Percentiles rank a stretch among this genome's conserved stretches.
Evolutionary conservation across 768 basidiomycete genomes (phyloP).

Genomic region (Leucocoprinus birnbaumii): DNA sequence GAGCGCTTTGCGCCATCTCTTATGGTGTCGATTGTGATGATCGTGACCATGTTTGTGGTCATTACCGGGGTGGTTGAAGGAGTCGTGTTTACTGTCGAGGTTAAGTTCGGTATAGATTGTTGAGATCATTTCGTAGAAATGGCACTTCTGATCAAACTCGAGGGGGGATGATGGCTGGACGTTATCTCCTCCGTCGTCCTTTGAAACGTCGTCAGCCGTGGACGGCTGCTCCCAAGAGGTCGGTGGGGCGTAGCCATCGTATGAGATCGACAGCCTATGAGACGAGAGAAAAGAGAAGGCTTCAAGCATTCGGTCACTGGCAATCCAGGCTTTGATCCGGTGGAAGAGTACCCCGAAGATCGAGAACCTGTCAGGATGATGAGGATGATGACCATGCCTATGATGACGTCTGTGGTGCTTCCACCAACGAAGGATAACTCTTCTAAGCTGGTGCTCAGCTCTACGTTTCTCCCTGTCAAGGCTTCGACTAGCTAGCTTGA

Average conservation of each 20-base stretch:
- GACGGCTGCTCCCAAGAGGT: too few species aligned
- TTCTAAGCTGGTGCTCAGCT: slow-evolving; percentile 47
- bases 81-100: neutral
- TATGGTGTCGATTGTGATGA: neutral
- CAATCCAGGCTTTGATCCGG: neutral
- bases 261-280: too few species aligned
- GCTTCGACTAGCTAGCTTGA: slow-evolving; percentile 46
- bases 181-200: too few species aligned
- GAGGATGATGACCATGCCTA: neutral
- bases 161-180: too few species aligned
- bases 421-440: slow-evolving; percentile 31
- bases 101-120: neutral
- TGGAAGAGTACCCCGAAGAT: neutral
- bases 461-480: slow-evolving; percentile 56
- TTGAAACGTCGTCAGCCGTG: too few species aligned
- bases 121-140: too few species aligned
- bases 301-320: neutral
- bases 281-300: too few species aligned
- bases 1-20: slow-evolving; percentile 24
- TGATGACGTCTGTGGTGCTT: slow-evolving; percentile 16
- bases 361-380: neutral
- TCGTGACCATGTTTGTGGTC: slow-evolving; percentile 9
- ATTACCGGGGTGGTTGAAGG: neutral
- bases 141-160: too few species aligned
- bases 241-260: too few species aligned